phyloP scores from a whole-genome alignment of 192 early-diverging fungal species.

The Coemansia sp. region DNA sequence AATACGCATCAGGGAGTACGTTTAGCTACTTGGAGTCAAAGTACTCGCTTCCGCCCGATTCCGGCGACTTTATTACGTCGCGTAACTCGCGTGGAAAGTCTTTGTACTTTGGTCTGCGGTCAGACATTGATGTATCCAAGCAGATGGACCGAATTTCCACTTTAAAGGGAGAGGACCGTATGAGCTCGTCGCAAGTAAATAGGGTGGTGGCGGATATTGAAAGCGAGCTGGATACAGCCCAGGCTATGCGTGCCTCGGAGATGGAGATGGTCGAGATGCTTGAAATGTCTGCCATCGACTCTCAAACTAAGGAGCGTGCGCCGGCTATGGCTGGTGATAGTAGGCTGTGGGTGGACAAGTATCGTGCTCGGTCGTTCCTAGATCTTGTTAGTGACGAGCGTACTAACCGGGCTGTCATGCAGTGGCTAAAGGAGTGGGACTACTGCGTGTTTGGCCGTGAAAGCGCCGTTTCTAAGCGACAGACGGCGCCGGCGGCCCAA shows the following conservation, averaged over 20 bases:
- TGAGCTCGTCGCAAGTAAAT: slow-evolving; percentile 31
- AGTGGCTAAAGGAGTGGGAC: slow-evolving; percentile 98
- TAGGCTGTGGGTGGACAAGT: slow-evolving; percentile 89
- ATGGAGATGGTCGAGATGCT: slow-evolving; percentile 5
- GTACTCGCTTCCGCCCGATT: slow-evolving; percentile 42
- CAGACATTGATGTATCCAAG: slow-evolving; percentile 19
- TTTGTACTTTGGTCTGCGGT: slow-evolving; percentile 38
- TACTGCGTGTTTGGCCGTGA: slow-evolving; percentile 83
- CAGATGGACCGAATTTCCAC: slow-evolving; percentile 15
- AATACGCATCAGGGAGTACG: background rate
- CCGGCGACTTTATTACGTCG: slow-evolving; percentile 42
- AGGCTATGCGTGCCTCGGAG: slow-evolving; percentile 7
- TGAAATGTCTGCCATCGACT: background rate
- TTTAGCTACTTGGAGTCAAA: background rate
- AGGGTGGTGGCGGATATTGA: slow-evolving; percentile 45
- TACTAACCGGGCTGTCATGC: slow-evolving; percentile 84
- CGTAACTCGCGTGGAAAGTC: slow-evolving; percentile 26
- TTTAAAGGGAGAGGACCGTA: slow-evolving; percentile 13
- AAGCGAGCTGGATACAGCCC: slow-evolving; percentile 22
- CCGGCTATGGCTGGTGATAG: slow-evolving; percentile 21
- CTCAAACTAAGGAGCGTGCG: background rate
- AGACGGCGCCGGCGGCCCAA: background rate
- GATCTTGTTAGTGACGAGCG: slow-evolving; percentile 93
- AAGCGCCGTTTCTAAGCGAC: slow-evolving; percentile 11
- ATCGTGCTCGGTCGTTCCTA: slow-evolving; percentile 75